phyloP scores from a whole-genome alignment of 208 protist species.

The Leishmania gerbilli region DNA sequence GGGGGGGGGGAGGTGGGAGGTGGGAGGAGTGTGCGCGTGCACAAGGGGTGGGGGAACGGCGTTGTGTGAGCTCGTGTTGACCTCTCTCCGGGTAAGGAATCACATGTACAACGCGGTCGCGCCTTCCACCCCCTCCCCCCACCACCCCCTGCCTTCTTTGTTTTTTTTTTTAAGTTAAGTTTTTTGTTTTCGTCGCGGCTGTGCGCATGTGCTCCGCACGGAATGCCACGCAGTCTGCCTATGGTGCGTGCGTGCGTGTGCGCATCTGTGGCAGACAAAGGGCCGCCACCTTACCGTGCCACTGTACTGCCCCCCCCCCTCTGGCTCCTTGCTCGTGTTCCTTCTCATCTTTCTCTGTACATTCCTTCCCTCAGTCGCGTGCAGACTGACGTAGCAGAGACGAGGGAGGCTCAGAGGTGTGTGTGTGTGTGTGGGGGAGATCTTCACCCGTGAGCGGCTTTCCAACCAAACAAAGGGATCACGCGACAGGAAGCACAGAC shows the following conservation, averaged over 20 bases:
- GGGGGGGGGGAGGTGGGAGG: not conserved
- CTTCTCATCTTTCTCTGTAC: not conserved
- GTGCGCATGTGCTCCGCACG: not conserved
- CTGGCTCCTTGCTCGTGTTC: constrained; percentile 19
- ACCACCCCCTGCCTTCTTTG: not conserved
- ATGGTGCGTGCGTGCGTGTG: not conserved
- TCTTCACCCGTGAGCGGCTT: not conserved
- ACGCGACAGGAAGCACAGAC: not conserved
- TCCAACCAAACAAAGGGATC: not conserved
- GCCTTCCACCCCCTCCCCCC: not conserved
- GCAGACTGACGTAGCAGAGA: too few relatives aligned
- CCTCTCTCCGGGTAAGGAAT: not conserved
- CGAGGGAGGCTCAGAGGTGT: not conserved
- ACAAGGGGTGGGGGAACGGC: not conserved
- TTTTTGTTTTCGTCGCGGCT: not conserved
- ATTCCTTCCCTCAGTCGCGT: constrained; percentile 9
- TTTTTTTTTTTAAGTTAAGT: not conserved
- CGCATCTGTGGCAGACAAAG: not conserved
- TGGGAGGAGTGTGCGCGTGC: not conserved
- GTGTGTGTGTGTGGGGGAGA: not conserved
- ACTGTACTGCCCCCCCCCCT: constrained; percentile 5
- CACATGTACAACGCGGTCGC: too few relatives aligned
- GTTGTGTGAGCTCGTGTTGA: not conserved
- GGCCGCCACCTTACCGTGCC: not conserved
- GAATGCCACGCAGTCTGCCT: not conserved